Evolutionary conservation across 441 rosid species (phyloP).

Genomic region (Aquilaria agallochum): DNA sequence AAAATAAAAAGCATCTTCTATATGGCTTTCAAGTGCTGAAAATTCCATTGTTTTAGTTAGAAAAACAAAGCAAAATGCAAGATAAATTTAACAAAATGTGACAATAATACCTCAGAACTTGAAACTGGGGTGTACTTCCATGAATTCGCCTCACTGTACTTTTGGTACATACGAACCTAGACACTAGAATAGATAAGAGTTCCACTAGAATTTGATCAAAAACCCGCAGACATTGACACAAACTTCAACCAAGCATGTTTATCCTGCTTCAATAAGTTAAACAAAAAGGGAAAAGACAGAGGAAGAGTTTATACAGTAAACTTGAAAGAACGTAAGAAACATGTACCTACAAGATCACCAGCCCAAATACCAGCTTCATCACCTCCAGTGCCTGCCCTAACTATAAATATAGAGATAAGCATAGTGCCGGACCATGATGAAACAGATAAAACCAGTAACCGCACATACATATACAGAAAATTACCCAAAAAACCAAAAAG

Average conservation of each 20-base stretch:
- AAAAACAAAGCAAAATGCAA: too few species aligned
- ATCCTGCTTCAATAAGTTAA: too few species aligned
- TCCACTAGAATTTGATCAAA: constrained; percentile 20
- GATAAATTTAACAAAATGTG: too few species aligned
- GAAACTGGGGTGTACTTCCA: constrained; percentile 68
- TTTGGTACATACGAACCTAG: constrained; percentile 89
- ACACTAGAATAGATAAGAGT: constrained; percentile 17
- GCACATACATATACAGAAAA: too few species aligned
- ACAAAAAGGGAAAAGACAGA: too few species aligned
- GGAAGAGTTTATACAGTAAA: constrained; percentile 5
- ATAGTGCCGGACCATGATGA: neutral
- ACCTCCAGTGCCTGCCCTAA: constrained; percentile 98
- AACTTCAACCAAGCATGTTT: neutral
- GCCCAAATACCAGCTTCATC: constrained; percentile 99
- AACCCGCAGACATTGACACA: neutral
- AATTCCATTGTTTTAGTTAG: too few species aligned
- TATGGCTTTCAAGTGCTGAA: too few species aligned
- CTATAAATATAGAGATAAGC: constrained; percentile 36
- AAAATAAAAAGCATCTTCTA: too few species aligned
- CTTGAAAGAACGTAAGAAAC: constrained; percentile 44
- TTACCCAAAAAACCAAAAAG: too few species aligned
- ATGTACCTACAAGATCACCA: constrained; percentile 99
- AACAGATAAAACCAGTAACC: too few species aligned
- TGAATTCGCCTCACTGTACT: constrained; percentile 76
- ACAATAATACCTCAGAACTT: constrained; percentile 62